These are phyloP conservation scores for Sphaerulina musiva DNA, from an alignment of 2,329 filamentous ascomycete species.

Conservation along the genomic window DNA sequence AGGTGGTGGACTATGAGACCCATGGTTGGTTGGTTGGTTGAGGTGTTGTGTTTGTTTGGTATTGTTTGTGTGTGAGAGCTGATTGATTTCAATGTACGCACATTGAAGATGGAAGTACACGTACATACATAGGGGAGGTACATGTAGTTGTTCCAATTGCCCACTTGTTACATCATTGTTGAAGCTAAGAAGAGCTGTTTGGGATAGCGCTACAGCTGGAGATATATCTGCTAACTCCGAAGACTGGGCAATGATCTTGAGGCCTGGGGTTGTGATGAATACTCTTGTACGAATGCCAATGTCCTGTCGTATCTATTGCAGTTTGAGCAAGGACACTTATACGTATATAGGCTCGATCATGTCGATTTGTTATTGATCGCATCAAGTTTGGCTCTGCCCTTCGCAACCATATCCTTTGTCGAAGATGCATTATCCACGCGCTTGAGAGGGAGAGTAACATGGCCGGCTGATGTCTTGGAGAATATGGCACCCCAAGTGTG, in stretches of 20 bases:
- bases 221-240: neutral
- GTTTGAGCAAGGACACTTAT: too few species aligned
- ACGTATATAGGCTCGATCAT: neutral
- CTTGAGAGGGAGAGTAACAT: neutral
- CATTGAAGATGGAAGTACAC: too few species aligned
- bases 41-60: neutral
- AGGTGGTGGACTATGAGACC: slow-evolving; percentile 36
- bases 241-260: neutral
- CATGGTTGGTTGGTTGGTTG: slow-evolving; percentile 24
- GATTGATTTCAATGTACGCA: too few species aligned
- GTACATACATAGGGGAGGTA: too few species aligned
- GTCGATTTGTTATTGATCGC: neutral
- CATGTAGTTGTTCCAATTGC: neutral
- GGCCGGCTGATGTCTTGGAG: slow-evolving; percentile 1
- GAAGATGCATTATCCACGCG: neutral
- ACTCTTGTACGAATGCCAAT: too few species aligned
- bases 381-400: neutral
- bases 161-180: neutral
- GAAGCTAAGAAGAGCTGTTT: neutral
- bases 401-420: neutral
- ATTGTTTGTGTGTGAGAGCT: too few species aligned
- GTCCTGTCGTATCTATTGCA: too few species aligned
- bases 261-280: too few species aligned
- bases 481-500: slow-evolving; percentile 36
- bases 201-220: neutral